Conservation (phyloP, 2,329 filamentous ascomycete species). For the Pseudogymnoascus destructans region DNA sequence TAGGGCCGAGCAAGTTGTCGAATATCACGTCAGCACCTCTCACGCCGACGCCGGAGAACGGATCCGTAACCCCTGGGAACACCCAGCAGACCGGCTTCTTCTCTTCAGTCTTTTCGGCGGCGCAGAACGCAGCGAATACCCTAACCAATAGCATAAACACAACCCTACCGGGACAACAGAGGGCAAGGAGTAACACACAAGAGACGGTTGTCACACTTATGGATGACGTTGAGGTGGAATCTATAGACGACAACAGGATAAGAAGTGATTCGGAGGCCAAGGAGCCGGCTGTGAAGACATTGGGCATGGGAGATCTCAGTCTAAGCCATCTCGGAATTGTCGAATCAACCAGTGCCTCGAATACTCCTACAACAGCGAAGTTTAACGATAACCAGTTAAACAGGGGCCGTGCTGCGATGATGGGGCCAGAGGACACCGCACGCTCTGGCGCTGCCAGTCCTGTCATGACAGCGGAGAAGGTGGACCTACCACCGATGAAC, state of each 20-base stretch:
- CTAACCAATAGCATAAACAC: conserved; percentile 63
- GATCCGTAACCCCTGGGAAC: conserved; percentile 38
- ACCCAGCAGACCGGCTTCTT: conserved; percentile 65
- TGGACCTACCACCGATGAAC: conserved; percentile 15
- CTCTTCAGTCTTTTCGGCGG: conserved; percentile 81
- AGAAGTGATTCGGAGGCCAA: conserved; percentile 36
- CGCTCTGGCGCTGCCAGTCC: conserved; percentile 7
- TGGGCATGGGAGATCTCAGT: conserved; percentile 80
- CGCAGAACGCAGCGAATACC: conserved; percentile 76
- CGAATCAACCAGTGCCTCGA: conserved; percentile 41
- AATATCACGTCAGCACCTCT: conserved; percentile 59
- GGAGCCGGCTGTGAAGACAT: conserved; percentile 71
- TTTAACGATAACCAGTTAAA: conserved; percentile 32
- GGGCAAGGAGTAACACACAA: conserved; percentile 28
- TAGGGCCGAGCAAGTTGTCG: conserved; percentile 70
- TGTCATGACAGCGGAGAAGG: conserved; percentile 15
- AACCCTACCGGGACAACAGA: conserved; percentile 40
- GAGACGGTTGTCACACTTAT: conserved; percentile 16
- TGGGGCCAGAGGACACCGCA: conserved; percentile 17
- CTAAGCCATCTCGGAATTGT: conserved; percentile 75
- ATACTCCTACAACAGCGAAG: conserved; percentile 43
- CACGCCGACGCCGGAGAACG: conserved; percentile 62
- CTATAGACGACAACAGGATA: conserved; percentile 20
- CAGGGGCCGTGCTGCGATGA: conserved; percentile 19
- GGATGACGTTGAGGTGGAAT: conserved; percentile 24